These are phyloP conservation scores for Amaranthus hypochondriacus DNA, from an alignment of 148 eudicot species.

Conservation along the genomic window DNA sequence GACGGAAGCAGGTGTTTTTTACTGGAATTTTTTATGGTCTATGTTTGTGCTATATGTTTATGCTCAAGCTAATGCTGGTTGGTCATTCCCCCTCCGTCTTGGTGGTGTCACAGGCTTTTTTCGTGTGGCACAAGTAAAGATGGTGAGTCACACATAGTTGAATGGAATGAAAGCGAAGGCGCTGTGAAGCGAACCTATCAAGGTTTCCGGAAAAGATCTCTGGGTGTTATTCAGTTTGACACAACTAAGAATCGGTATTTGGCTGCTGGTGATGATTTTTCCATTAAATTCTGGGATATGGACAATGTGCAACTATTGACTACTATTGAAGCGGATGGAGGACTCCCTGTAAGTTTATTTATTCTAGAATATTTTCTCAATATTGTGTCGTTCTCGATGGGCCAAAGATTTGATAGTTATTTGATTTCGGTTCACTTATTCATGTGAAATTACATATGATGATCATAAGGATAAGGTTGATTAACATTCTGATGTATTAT, in stretches of 20 bases:
- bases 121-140: constrained; percentile 90
- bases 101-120: constrained; percentile 49
- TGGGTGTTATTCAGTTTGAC: constrained; percentile 79
- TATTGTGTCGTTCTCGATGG: neutral
- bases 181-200: constrained; percentile 68
- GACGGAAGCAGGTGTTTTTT: constrained; percentile 72
- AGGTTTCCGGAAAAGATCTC: constrained; percentile 64
- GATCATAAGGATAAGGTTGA: too few species aligned
- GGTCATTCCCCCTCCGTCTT: constrained; percentile 5
- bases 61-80: constrained; percentile 8
- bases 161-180: constrained; percentile 96
- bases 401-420: too few species aligned
- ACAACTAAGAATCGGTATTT: constrained; percentile 62
- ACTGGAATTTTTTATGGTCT: constrained; percentile 10
- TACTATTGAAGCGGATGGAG: constrained; percentile 79
- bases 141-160: constrained; percentile 80
- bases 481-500: constrained; percentile 5
- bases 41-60: neutral
- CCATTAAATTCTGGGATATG: constrained; percentile 91
- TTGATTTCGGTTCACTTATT: too few species aligned
- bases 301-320: constrained; percentile 70
- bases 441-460: too few species aligned
- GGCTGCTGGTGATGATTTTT: constrained; percentile 81
- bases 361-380: neutral
- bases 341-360: constrained; percentile 54